Percentiles rank a stretch among this genome's conserved stretches.
Conservation (phyloP, 352 stramenopile genomes). For the Thraustotheca clavata region DNA sequence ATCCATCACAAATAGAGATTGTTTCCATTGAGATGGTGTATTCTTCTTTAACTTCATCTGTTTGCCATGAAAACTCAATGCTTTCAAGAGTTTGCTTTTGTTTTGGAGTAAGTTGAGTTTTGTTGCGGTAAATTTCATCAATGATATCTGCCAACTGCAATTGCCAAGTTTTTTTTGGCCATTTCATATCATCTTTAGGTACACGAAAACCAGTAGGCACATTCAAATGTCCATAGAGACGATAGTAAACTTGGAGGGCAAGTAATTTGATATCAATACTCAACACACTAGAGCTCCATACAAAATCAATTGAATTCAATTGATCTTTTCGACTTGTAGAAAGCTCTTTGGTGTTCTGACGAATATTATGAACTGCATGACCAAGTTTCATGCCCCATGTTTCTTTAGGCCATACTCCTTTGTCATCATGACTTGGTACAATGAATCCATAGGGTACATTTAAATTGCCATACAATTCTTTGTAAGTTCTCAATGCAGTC, state of each 20-base stretch:
- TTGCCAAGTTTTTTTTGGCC: conserved; percentile 43
- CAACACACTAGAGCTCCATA: conserved; percentile 79
- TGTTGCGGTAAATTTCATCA: conserved; percentile 39
- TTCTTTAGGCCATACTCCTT: conserved; percentile 66
- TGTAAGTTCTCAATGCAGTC: conserved; percentile 78
- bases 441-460: conserved; percentile 90
- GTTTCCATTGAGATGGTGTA: neutral
- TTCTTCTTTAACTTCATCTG: conserved; percentile 33
- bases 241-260: conserved; percentile 41
- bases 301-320: conserved; percentile 85
- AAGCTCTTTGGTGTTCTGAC: conserved; percentile 76
- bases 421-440: conserved; percentile 41
- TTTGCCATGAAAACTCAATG: conserved; percentile 59
- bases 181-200: conserved; percentile 34
- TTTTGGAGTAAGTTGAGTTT: conserved; percentile 32
- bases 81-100: conserved; percentile 44
- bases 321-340: conserved; percentile 58
- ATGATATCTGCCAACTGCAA: conserved; percentile 72
- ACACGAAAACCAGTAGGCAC: conserved; percentile 65
- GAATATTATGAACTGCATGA: conserved; percentile 89
- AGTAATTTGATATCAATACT: conserved; percentile 46
- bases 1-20: conserved; percentile 16
- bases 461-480: conserved; percentile 76
- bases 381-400: conserved; percentile 85
- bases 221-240: conserved; percentile 38